phyloP scores from a whole-genome alignment of 2,329 filamentous ascomycete species.

The Monilinia polystroma region DNA sequence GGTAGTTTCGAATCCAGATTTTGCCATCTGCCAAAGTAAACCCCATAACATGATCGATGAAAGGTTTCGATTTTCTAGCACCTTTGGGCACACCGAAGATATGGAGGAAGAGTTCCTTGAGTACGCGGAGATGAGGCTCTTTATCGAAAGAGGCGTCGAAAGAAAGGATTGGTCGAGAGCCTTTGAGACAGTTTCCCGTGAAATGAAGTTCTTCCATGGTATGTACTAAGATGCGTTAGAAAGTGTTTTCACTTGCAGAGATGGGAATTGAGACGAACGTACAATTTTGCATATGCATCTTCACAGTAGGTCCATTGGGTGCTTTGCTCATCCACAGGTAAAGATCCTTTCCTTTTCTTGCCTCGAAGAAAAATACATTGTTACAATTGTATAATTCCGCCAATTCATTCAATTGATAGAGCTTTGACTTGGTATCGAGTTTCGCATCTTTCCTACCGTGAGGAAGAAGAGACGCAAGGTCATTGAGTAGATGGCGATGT shows the following conservation, averaged over 20 bases:
- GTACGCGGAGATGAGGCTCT: slow-evolving; percentile 73
- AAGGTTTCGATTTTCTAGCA: slow-evolving; percentile 88
- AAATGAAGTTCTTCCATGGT: slow-evolving; percentile 98
- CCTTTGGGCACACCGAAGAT: slow-evolving; percentile 90
- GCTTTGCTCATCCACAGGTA: slow-evolving; percentile 93
- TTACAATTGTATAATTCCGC: slow-evolving; percentile 85
- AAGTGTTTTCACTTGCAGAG: not conserved
- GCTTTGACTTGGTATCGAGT: slow-evolving; percentile 91
- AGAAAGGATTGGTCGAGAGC: slow-evolving; percentile 83
- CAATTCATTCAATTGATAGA: slow-evolving; percentile 74
- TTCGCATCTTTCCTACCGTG: slow-evolving; percentile 94
- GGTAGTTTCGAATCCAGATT: slow-evolving; percentile 94
- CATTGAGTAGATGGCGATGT: slow-evolving; percentile 89
- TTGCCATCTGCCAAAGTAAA: slow-evolving; percentile 90
- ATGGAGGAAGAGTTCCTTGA: slow-evolving; percentile 88
- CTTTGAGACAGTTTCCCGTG: slow-evolving; percentile 94
- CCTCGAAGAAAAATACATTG: slow-evolving; percentile 93
- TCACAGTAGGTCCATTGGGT: slow-evolving; percentile 61
- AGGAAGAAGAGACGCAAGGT: slow-evolving; percentile 83
- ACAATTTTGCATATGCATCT: slow-evolving; percentile 77
- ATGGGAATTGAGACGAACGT: slow-evolving; percentile 25
- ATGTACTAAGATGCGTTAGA: slow-evolving; percentile 59
- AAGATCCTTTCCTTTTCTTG: slow-evolving; percentile 88
- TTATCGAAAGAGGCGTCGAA: slow-evolving; percentile 87
- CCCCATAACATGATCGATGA: slow-evolving; percentile 91